These are phyloP conservation scores for Pleurotus citrinopileatus DNA, from an alignment of 768 basidiomycete genomes.

Conservation along the genomic window DNA sequence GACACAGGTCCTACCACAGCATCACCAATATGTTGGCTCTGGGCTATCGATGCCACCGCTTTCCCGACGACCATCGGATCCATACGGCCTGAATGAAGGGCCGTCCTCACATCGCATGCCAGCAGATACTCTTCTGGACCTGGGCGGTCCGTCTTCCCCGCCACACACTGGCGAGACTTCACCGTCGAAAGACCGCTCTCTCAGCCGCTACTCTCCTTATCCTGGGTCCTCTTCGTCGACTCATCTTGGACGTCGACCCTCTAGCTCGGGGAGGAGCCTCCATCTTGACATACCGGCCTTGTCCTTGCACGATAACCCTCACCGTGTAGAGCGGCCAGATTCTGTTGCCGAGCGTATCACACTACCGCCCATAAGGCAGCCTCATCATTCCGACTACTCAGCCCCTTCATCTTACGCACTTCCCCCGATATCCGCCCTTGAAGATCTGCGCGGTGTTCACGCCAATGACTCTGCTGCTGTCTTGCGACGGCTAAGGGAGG, in stretches of 20 bases:
- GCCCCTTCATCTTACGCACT: constrained; percentile 47
- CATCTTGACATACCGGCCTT: constrained; percentile 33
- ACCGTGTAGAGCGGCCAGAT: background rate
- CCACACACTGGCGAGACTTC: constrained; percentile 4
- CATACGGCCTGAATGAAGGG: background rate
- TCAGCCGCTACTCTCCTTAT: constrained; percentile 40
- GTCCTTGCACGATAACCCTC: constrained; percentile 25
- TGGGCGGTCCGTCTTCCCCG: constrained; percentile 2
- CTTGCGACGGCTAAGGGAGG: constrained; percentile 56
- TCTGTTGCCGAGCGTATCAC: constrained; percentile 28
- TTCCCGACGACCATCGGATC: constrained; percentile 7
- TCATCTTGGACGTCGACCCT: constrained; percentile 14
- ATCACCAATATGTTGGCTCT: background rate
- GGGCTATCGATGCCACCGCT: background rate
- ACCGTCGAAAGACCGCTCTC: constrained; percentile 8
- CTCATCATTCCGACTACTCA: constrained; percentile 20
- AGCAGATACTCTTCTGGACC: background rate
- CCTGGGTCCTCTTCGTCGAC: constrained; percentile 23
- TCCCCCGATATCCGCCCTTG: constrained; percentile 68
- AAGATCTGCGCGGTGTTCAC: constrained; percentile 53
- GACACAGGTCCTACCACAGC: constrained; percentile 16
- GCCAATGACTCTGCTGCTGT: constrained; percentile 63
- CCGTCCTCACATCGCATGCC: background rate
- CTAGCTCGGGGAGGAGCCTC: constrained; percentile 17
- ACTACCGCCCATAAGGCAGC: constrained; percentile 39